Conservation (phyloP, 805 yeast species). For the Saccharomycopsis sp. region DNA sequence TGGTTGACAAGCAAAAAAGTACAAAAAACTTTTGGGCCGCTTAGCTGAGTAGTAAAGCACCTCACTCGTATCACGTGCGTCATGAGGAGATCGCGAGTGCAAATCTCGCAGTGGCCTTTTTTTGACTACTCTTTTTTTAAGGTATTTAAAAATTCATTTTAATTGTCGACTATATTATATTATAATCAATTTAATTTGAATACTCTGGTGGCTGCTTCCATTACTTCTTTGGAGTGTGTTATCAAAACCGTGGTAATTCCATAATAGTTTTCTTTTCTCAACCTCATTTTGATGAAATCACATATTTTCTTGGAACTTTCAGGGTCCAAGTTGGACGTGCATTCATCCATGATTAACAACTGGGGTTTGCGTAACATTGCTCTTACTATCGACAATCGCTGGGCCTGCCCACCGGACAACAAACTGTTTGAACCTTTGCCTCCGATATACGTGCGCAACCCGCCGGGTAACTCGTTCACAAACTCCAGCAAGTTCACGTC, state of each 20-base stretch:
- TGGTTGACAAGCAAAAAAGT: no score
- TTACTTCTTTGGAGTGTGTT: slow-evolving; percentile 67
- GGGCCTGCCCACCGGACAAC: slow-evolving; percentile 88
- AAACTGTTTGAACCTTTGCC: slow-evolving; percentile 25
- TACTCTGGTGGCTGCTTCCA: slow-evolving; percentile 46
- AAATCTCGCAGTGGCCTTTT: slow-evolving; percentile 44
- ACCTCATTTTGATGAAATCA: slow-evolving; percentile 34
- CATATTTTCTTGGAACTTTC: slow-evolving; percentile 45
- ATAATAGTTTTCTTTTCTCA: slow-evolving; percentile 25
- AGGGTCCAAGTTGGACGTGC: slow-evolving; percentile 80
- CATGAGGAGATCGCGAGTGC: slow-evolving; percentile 51
- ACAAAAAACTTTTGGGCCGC: no score
- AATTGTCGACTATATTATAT: background rate
- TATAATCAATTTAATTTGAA: slow-evolving; percentile 39
- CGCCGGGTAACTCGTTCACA: slow-evolving; percentile 38
- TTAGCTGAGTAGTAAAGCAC: slow-evolving; percentile 51
- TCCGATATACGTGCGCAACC: slow-evolving; percentile 52
- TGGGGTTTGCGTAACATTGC: slow-evolving; percentile 65
- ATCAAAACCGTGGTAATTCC: slow-evolving; percentile 49
- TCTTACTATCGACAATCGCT: slow-evolving; percentile 75
- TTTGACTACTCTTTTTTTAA: slow-evolving; percentile 13
- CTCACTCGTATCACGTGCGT: slow-evolving; percentile 54
- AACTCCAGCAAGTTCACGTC: slow-evolving; percentile 46
- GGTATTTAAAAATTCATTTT: background rate
- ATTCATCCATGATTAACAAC: slow-evolving; percentile 72